Conservation (phyloP, 192 early-diverging fungal species). For the Coemansia sp. region DNA sequence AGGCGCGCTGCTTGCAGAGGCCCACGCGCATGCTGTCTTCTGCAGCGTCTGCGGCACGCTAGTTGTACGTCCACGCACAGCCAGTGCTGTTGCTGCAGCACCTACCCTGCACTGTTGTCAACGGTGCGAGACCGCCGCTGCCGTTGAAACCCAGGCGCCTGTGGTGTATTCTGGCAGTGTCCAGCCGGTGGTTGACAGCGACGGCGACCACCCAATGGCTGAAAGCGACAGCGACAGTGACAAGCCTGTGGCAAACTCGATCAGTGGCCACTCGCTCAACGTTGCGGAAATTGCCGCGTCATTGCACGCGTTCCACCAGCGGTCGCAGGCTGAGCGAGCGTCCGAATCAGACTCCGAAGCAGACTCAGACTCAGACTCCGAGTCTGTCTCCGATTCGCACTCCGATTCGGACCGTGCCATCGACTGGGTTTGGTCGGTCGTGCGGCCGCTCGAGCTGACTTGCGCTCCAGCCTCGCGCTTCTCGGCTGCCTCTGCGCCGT, state of each 20-base stretch:
- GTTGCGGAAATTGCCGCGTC: slow-evolving; percentile 9
- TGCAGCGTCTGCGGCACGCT: slow-evolving; percentile 16
- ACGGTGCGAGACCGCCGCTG: slow-evolving; percentile 14
- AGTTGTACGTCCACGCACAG: not conserved
- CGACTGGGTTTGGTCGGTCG: slow-evolving; percentile 44
- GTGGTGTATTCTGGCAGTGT: slow-evolving; percentile 2
- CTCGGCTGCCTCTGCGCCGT: slow-evolving; percentile 3
- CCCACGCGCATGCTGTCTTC: not conserved
- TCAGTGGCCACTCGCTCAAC: not conserved
- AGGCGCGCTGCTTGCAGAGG: not conserved
- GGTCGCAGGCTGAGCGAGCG: slow-evolving; percentile 12
- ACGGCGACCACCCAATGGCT: slow-evolving; percentile 18
- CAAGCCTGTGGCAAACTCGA: too few relatives aligned
- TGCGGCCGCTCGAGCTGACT: slow-evolving; percentile 41
- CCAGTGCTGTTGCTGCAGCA: not conserved
- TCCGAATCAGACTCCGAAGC: not conserved
- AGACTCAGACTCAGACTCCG: slow-evolving; percentile 2
- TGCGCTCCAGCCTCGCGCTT: slow-evolving; percentile 43
- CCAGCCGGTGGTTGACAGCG: slow-evolving; percentile 18
- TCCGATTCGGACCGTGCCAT: slow-evolving; percentile 19
- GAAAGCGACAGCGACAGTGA: slow-evolving; percentile 12
- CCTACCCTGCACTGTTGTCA: slow-evolving; percentile 22
- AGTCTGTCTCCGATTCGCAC: not conserved
- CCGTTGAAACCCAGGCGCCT: slow-evolving; percentile 3
- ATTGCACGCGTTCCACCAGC: slow-evolving; percentile 21